These are phyloP conservation scores for Colletotrichum sp. DNA, from an alignment of 2,329 filamentous ascomycete genomes.

Conservation along the genomic window DNA sequence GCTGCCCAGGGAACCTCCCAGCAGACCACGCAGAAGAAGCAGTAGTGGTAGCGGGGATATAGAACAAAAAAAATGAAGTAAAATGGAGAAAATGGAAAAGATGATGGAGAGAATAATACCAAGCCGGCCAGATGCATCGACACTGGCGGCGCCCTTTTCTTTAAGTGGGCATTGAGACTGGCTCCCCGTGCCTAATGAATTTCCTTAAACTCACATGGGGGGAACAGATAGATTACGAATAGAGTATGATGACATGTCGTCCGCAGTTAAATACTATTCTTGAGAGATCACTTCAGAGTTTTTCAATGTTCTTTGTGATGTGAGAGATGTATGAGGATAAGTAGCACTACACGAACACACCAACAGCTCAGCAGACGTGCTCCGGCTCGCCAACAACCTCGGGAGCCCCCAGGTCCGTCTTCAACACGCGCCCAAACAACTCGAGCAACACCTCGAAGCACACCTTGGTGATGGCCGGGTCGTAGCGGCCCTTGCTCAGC, in stretches of 20 bases:
- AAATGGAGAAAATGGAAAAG: not conserved
- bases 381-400: constrained; percentile 70
- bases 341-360: not conserved
- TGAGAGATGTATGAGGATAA: not conserved
- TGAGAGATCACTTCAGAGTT: not conserved
- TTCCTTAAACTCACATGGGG: not conserved
- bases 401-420: constrained; percentile 76
- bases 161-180: constrained; percentile 17
- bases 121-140: not conserved
- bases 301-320: fast-evolving
- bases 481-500: constrained; percentile 90
- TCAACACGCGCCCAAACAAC: constrained; percentile 79
- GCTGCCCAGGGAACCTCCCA: not conserved
- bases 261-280: constrained; percentile 25
- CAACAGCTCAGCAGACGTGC: constrained; percentile 66
- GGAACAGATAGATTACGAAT: constrained; percentile 18
- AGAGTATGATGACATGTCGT: constrained; percentile 20
- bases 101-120: not conserved
- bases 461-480: constrained; percentile 83
- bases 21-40: not conserved
- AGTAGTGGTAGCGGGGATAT: not conserved
- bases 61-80: not conserved
- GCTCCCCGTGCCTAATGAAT: constrained; percentile 17
- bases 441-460: constrained; percentile 93
- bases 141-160: not conserved